Conservation (phyloP, 2,329 filamentous ascomycete species). For the Colletotrichum sp. region DNA sequence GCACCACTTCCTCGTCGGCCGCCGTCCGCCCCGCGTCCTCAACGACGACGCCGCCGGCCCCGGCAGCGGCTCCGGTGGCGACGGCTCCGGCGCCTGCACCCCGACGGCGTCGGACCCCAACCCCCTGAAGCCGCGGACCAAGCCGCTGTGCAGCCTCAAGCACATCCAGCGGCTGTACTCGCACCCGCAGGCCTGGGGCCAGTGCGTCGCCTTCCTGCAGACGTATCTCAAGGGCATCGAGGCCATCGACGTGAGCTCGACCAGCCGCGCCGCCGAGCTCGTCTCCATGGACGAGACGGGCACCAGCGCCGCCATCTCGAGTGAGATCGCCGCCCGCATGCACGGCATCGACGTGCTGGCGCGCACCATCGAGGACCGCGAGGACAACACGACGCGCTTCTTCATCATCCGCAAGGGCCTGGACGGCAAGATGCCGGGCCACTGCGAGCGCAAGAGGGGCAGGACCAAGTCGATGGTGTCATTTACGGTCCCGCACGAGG, state of each 20-base stretch:
- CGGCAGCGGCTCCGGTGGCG: neutral
- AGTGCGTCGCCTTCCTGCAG: slow-evolving; percentile 80
- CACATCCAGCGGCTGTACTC: slow-evolving; percentile 82
- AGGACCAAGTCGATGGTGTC: slow-evolving; percentile 76
- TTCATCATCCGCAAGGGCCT: slow-evolving; percentile 62
- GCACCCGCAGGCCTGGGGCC: slow-evolving; percentile 94
- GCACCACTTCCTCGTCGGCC: slow-evolving; percentile 83
- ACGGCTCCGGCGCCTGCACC: slow-evolving; percentile 51
- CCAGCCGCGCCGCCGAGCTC: slow-evolving; percentile 83
- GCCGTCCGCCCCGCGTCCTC: slow-evolving; percentile 24
- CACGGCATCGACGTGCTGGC: slow-evolving; percentile 74
- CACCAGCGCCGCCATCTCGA: slow-evolving; percentile 78
- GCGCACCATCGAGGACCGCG: slow-evolving; percentile 72
- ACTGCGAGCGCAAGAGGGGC: slow-evolving; percentile 4
- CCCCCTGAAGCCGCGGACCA: slow-evolving; percentile 48
- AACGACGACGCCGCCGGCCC: slow-evolving; percentile 32
- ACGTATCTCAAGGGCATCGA: slow-evolving; percentile 76
- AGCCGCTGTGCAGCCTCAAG: slow-evolving; percentile 56
- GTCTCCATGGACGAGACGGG: slow-evolving; percentile 65
- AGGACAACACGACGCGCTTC: slow-evolving; percentile 82
- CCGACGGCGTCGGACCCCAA: slow-evolving; percentile 52
- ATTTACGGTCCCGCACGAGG: slow-evolving; percentile 80
- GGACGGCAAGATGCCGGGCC: slow-evolving; percentile 19
- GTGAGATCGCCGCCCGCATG: slow-evolving; percentile 72
- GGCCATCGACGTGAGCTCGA: slow-evolving; percentile 83